These are phyloP conservation scores for Colletotrichum shisoi DNA, from an alignment of 2,329 filamentous ascomycete species.

Conservation along the genomic window DNA sequence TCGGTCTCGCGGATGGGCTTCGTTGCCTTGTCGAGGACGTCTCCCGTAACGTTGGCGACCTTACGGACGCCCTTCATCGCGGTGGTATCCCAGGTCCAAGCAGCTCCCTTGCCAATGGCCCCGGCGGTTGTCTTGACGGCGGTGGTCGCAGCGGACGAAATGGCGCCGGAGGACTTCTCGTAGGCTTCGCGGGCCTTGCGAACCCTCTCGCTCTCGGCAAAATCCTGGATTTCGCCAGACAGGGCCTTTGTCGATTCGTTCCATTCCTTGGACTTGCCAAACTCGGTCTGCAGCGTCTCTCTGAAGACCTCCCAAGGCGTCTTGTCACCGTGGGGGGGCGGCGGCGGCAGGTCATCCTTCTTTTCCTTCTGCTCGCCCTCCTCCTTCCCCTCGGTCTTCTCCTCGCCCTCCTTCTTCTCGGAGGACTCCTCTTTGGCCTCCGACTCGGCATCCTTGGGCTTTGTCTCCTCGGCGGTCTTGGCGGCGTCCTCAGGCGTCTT, in stretches of 20 bases:
- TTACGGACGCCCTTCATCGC: slow-evolving; percentile 91
- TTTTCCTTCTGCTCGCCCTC: slow-evolving; percentile 62
- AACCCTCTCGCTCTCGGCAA: slow-evolving; percentile 91
- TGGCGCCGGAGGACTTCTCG: slow-evolving; percentile 82
- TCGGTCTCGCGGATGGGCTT: slow-evolving; percentile 93
- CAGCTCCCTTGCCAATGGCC: slow-evolving; percentile 86
- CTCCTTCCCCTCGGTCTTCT: slow-evolving; percentile 55
- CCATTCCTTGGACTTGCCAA: slow-evolving; percentile 98
- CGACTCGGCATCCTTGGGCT: slow-evolving; percentile 49
- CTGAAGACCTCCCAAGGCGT: slow-evolving; percentile 98
- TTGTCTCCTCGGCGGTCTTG: slow-evolving; percentile 53
- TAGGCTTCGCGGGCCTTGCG: slow-evolving; percentile 86
- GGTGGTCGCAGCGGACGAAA: slow-evolving; percentile 77
- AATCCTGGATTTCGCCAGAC: slow-evolving; percentile 85
- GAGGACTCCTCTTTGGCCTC: slow-evolving; percentile 43
- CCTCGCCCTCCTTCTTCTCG: slow-evolving; percentile 51
- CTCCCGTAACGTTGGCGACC: slow-evolving; percentile 84
- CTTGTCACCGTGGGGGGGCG: slow-evolving; percentile 97
- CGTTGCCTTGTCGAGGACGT: slow-evolving; percentile 91
- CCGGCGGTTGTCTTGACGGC: slow-evolving; percentile 86
- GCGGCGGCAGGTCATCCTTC: slow-evolving; percentile 77
- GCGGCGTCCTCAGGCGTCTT: slow-evolving; percentile 43
- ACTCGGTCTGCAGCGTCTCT: slow-evolving; percentile 92
- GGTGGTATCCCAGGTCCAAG: slow-evolving; percentile 96
- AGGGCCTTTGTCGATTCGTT: slow-evolving; percentile 98